Base-by-base conservation (phyloP, 139 green algal species). In the Auxenochlorella pyrenoidosa region DNA sequence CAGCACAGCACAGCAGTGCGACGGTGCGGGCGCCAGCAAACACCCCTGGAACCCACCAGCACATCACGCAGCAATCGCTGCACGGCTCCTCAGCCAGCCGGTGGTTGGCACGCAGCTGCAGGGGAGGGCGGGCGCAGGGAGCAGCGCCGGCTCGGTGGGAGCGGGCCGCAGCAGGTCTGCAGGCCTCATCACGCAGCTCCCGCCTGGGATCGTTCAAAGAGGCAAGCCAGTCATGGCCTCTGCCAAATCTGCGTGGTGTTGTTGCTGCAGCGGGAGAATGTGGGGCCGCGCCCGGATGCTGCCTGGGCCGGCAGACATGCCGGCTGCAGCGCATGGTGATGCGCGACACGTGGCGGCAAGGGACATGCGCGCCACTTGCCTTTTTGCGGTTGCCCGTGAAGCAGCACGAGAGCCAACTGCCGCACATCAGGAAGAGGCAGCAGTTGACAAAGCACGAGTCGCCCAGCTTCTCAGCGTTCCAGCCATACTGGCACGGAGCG, bases 401-500 rank as follows among this genome's bases (percentile, higher is more conserved):
- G 28, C 18, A 38, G 44, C 51, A 83, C n/a, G 54, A 54, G 34
- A 38, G 47, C 51, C 28, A 26, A n/a, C 18, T 16, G 51, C 78
- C 51, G 51, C 60, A 60, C 54, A 83, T 21, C 19, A 26, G 47
- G 28, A 71, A 83, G n/a, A 83, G 78, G 78, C 54, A 71, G 78
- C 78, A 72, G 78, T 71, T 83, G n/a, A 22, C 19, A 54, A 83
- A 83, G 78, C 78, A 83, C 28, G 51, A 72, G 54, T 58, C 51
- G 47, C 78, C 78, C 78, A 83, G 78, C 51, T 83, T 71, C 78
- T 71, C 51, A 15, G 51, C 36, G 54, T 83, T 83, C 54, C 44
- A 24, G 78, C 78, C 78, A 22, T 72, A 83, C 54, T 51, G 54
- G 78, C 78, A 83, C 2, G 78, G 78, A 5, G 5, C 22, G 38